These are phyloP conservation scores for Paramecium sexaurelia DNA, from an alignment of 73 alveolate species.

Conservation along the genomic window DNA sequence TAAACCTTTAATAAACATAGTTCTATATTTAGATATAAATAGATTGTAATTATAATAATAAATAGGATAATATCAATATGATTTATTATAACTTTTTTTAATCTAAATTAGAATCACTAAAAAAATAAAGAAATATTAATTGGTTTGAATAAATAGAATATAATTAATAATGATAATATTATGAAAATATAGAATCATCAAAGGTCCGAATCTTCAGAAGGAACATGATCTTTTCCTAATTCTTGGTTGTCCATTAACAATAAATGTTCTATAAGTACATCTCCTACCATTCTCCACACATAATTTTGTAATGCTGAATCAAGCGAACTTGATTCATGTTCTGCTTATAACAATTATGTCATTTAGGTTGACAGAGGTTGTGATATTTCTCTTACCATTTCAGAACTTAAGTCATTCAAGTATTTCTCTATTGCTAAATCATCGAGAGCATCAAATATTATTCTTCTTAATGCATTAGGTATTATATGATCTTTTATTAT, in stretches of 20 bases:
- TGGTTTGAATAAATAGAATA: background rate
- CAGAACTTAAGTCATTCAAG: slow-evolving; percentile 48
- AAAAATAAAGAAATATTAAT: background rate
- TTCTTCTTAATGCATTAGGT: slow-evolving; percentile 53
- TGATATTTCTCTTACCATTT: slow-evolving; percentile 27
- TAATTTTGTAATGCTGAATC: slow-evolving; percentile 60
- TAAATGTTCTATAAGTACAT: slow-evolving; percentile 60
- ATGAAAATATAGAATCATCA: background rate
- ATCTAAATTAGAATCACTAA: background rate
- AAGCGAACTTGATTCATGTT: slow-evolving; percentile 49
- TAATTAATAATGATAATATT: background rate
- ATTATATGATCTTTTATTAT: slow-evolving; percentile 44
- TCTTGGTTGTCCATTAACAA: slow-evolving; percentile 24
- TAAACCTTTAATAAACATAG: too few relatives aligned
- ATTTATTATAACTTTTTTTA: background rate
- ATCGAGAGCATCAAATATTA: slow-evolving; percentile 62
- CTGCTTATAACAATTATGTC: slow-evolving; percentile 58
- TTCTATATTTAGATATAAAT: too few relatives aligned
- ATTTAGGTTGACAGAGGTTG: slow-evolving; percentile 55
- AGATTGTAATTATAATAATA: too few relatives aligned
- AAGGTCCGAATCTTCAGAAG: background rate
- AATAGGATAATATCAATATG: too few relatives aligned
- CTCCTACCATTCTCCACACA: slow-evolving; percentile 59
- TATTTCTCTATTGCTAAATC: slow-evolving; percentile 62
- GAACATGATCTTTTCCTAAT: slow-evolving; percentile 9